Evolutionary conservation across 75 land plant genomes (phyloP).

Genomic region (Chamaecyparis obtusa): DNA sequence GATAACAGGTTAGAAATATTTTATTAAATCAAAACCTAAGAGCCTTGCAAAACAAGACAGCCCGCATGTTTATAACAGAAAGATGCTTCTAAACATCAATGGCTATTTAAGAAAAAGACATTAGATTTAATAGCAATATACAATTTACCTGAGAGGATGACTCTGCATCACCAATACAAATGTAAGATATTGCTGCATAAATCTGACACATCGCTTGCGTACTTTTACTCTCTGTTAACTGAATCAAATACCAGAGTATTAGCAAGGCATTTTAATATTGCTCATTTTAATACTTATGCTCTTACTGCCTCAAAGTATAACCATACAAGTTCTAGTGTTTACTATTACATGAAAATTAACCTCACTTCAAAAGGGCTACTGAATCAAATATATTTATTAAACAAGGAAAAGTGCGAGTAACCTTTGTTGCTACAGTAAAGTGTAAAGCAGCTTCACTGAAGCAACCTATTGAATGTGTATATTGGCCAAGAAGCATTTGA

Average conservation of each 20-base stretch:
- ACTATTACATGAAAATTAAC: background rate
- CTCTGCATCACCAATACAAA: constrained; percentile 93
- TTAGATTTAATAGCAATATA: constrained; percentile 1
- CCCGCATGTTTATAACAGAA: background rate
- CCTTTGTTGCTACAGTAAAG: constrained; percentile 85
- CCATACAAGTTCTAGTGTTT: background rate
- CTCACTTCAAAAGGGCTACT: background rate
- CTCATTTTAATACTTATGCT: background rate
- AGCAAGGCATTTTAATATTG: background rate
- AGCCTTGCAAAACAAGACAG: background rate
- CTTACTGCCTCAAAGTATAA: background rate
- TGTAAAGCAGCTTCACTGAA: constrained; percentile 85
- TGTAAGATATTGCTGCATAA: constrained; percentile 90
- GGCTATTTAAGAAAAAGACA: background rate
- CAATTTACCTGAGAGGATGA: constrained; percentile 68
- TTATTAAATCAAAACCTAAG: background rate
- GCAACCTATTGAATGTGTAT: constrained; percentile 96
- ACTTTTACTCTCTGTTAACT: constrained; percentile 80
- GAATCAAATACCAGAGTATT: constrained; percentile 14
- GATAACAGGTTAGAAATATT: background rate
- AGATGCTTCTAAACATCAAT: constrained; percentile 1
- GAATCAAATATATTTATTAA: background rate
- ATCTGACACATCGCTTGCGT: constrained; percentile 87
- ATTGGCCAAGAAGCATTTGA: constrained; percentile 94
- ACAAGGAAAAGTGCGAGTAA: constrained; percentile 5